phyloP scores from a whole-genome alignment of 192 early-diverging fungal species.

The Powellomyces hirtus region DNA sequence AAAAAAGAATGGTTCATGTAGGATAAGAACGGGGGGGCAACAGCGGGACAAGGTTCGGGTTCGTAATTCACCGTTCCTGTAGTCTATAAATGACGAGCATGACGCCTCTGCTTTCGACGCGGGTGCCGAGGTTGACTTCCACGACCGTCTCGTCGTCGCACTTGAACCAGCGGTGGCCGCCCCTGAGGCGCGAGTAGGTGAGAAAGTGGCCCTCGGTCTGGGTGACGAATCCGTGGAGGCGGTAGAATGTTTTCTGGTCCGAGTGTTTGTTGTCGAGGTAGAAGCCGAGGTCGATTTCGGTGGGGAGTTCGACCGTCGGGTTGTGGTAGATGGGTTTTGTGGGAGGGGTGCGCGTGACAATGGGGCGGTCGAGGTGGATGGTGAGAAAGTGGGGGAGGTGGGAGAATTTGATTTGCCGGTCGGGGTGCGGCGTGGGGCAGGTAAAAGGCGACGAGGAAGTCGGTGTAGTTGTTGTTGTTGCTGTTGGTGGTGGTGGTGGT shows the following conservation, averaged over 20 bases:
- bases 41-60: no score
- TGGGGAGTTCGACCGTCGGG: slow-evolving; percentile 37
- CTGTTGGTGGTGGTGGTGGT: neutral
- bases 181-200: slow-evolving; percentile 35
- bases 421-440: neutral
- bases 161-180: slow-evolving; percentile 33
- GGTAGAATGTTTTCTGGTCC: slow-evolving; percentile 35
- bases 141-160: slow-evolving; percentile 33
- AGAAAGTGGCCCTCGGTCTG: slow-evolving; percentile 44
- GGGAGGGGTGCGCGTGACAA: neutral
- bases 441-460: neutral
- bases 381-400: slow-evolving; percentile 32
- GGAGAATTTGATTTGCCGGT: slow-evolving; percentile 11
- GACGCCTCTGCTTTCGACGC: slow-evolving; percentile 37
- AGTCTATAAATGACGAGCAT: slow-evolving; percentile 33
- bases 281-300: slow-evolving; percentile 43
- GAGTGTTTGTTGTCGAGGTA: slow-evolving; percentile 8
- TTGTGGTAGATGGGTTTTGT: slow-evolving; percentile 19
- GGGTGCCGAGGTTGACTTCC: slow-evolving; percentile 35
- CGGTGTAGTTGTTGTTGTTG: neutral
- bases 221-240: slow-evolving; percentile 47
- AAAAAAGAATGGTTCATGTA: no score
- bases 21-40: no score
- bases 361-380: slow-evolving; percentile 29
- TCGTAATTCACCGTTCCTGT: slow-evolving; percentile 26